Percentiles rank a stretch among this genome's conserved stretches.
phyloP scores from a whole-genome alignment of 2,329 filamentous ascomycete genomes.

The Aspergillus sp. region DNA sequence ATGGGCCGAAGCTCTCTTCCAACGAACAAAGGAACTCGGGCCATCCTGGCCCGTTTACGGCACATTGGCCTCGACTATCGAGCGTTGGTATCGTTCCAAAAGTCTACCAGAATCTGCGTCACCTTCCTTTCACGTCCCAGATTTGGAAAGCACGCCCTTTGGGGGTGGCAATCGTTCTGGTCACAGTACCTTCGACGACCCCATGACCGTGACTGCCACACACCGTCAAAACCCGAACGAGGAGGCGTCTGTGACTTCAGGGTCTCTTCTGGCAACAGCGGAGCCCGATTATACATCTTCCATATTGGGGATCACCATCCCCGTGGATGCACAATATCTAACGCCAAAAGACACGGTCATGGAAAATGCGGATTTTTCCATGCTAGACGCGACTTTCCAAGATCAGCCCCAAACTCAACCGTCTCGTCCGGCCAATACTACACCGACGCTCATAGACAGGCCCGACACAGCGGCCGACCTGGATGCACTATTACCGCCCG shows the following conservation, averaged over 20 bases:
- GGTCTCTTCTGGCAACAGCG: slow-evolving; percentile 12
- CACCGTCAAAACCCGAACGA: slow-evolving; percentile 3
- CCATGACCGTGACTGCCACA: slow-evolving; percentile 5
- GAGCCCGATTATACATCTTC: slow-evolving; percentile 27
- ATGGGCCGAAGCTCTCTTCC: slow-evolving; percentile 35
- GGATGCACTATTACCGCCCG: slow-evolving; percentile 18
- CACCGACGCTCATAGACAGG: slow-evolving; percentile 19
- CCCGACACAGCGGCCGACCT: slow-evolving; percentile 20
- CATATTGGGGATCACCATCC: slow-evolving; percentile 34
- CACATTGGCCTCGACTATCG: slow-evolving; percentile 30
- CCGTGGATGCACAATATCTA: slow-evolving; percentile 31
- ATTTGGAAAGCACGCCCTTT: slow-evolving; percentile 3
- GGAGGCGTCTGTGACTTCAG: slow-evolving; percentile 12
- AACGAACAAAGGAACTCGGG: slow-evolving; percentile 26
- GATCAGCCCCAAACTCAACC: not conserved
- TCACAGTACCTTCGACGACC: slow-evolving; percentile 4
- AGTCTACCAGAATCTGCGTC: slow-evolving; percentile 10
- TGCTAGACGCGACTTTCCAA: slow-evolving; percentile 24
- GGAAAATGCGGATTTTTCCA: slow-evolving; percentile 27
- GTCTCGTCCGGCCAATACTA: slow-evolving; percentile 7
- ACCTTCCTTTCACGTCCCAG: slow-evolving; percentile 9
- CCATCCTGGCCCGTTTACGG: slow-evolving; percentile 36
- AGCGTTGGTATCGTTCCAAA: slow-evolving; percentile 27
- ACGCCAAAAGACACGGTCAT: slow-evolving; percentile 33
- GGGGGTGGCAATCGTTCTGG: not conserved